Evolutionary conservation across 2,329 filamentous ascomycete genomes (phyloP), one percentile per base, ranked within the genome.

Genomic region (Aspergillus flavus): DNA sequence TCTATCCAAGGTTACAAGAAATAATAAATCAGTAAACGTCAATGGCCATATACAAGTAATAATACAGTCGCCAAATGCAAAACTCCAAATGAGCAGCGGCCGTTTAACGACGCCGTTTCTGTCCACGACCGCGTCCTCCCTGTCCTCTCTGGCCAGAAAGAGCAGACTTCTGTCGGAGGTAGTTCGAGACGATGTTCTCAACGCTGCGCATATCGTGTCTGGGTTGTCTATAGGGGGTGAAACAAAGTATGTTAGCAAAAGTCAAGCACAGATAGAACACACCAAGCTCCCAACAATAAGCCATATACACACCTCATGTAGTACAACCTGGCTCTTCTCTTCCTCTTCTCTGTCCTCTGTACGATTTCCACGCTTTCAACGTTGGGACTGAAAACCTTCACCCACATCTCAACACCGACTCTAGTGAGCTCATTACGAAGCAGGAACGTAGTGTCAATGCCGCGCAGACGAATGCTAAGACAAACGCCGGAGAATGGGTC

Each of bases 321-420:
- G 73, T 92, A 96, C 78, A 99, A 83, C 70, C 93, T 86, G 30
- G 94, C 94, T 73, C 95, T 87, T 76, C 94, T 89, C 68, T 93
- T 92, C 78, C 93, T 87, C 89, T 93, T 95, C 74, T 87, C 85
- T 67, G 88, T 86, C 72, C 94, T 85, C 87, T 96, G 92, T 78
- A 98, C 91, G 71, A 99, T 90, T 81, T 99, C 94, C 73, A 99
- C 93, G 67, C 92, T 92, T 76, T 91, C 88, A 36, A 98, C 90
- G 75, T 92, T 91, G 64, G 94, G 94, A 75, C 88, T 92, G 83
- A 95, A 98, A 63, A 98, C 85, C 84, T 99, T 99, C 80, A 91
- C 93, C 89, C 93, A 97, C 92, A 97, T 95, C 86, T 99, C 95
- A 64, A 97, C 92, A 64, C 92, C 92, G 7, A 96, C 87, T 71